Percentiles rank a stretch among this genome's conserved stretches.
Evolutionary conservation across 352 stramenopile genomes (phyloP).

Genomic region (Achlya hypogyna): DNA sequence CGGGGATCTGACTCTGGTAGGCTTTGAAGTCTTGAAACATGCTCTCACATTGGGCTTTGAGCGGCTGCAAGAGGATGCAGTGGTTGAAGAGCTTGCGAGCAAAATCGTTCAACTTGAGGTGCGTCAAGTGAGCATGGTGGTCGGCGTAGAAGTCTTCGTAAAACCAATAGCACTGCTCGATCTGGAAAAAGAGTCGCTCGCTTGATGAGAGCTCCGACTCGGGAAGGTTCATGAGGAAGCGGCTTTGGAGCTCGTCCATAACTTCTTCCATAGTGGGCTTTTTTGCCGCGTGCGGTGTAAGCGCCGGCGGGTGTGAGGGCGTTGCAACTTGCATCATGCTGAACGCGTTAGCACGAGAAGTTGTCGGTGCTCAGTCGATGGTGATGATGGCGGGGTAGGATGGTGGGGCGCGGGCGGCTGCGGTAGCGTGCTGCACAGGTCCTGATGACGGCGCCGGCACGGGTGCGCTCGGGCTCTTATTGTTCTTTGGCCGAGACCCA

Average conservation of each 20-base stretch:
- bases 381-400: not conserved
- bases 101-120: conserved; percentile 93
- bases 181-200: conserved; percentile 96
- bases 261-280: conserved; percentile 68
- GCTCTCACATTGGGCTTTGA: conserved; percentile 81
- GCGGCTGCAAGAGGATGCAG: conserved; percentile 75
- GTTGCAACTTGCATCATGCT: not conserved
- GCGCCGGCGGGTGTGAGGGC: not conserved
- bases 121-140: conserved; percentile 65
- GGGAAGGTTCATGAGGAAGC: conserved; percentile 93
- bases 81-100: conserved; percentile 88
- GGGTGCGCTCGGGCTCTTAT: not conserved
- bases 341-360: too few relatives aligned
- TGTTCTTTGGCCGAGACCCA: not conserved
- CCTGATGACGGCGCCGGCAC: not conserved
- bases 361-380: too few relatives aligned
- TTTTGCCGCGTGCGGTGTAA: not conserved
- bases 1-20: conserved; percentile 92
- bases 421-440: not conserved
- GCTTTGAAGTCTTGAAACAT: conserved; percentile 91
- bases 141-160: conserved; percentile 96
- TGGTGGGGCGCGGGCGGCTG: not conserved
- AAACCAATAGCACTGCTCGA: conserved; percentile 97
- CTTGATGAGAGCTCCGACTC: conserved; percentile 80
- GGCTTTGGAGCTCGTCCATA: conserved; percentile 93